Evolutionary conservation across 129 eudicot species (phyloP), one percentile per base, ranked within the genome.

Genomic region (Tagetes erecta): DNA sequence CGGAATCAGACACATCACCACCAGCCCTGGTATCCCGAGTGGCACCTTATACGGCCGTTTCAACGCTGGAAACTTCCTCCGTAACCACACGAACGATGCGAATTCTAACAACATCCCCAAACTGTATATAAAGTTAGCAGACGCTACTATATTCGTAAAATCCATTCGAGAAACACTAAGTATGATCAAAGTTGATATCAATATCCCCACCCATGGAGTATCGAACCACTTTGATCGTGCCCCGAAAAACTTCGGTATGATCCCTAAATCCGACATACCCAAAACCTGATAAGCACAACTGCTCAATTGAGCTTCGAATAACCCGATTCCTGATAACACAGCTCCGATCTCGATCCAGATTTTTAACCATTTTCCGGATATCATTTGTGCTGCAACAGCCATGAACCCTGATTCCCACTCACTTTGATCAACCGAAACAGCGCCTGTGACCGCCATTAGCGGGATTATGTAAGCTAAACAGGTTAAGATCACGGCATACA

Each of bases 261-360:
- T 34, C 0, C 82, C 91, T 30, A 81, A 44, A 64, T 87, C 88
- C 11, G 88, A 83, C 91, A 87, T 87, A 14, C 91, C 91, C 20
- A 71, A 35, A 27, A 84, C 64, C 41, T 87, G 91, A 47, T 81
- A 87, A 7, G 91, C 80, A 45, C 91, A 66, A 46, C 86, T 81
- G 66, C 88, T 87, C 49, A 87, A 38, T 38, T 78, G 81, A 0
- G 91, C 91, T 62, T 87, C 86, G 52, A 84, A 87, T 49, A 84
- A 63, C 7, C 91, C 91, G 0, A 84, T 58, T 0, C 76, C 76
- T 0, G 91, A 87, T 53, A 87, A 67, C 39, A 87, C 86, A 2
- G 91, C 88, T 10, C 91, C 91, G 57, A 87, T 78, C 39, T 87
- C 88, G 35, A 87, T 76, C 88, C 91, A 87, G 3, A 81, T 71